Conservation (phyloP, 768 basidiomycete genomes). For the Kwoniella europaea region DNA sequence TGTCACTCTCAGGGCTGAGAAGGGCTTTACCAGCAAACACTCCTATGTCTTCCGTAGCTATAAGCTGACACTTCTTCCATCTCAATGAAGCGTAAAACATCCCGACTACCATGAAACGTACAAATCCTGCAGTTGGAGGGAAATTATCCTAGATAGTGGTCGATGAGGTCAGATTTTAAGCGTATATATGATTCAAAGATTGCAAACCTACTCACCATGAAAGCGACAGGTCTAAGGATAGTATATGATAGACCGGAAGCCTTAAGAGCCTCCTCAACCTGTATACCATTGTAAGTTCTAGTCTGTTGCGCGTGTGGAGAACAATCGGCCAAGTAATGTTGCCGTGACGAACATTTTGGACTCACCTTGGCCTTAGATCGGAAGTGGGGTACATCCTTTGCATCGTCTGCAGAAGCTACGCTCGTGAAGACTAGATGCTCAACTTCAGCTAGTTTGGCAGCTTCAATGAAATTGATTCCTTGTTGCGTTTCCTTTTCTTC, state of each 20-base stretch:
- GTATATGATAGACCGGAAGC: slow-evolving; percentile 59
- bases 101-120: slow-evolving; percentile 34
- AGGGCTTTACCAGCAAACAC: slow-evolving; percentile 45
- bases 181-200: background rate
- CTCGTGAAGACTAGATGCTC: slow-evolving; percentile 58
- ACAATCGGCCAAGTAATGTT: too few species aligned
- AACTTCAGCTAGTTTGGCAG: slow-evolving; percentile 56
- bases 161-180: too few species aligned
- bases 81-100: slow-evolving; percentile 34
- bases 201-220: slow-evolving; percentile 28
- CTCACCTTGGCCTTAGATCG: slow-evolving; percentile 45
- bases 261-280: slow-evolving; percentile 59
- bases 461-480: slow-evolving; percentile 57
- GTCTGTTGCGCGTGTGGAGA: too few species aligned
- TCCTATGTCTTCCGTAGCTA: slow-evolving; percentile 47
- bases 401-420: slow-evolving; percentile 43
- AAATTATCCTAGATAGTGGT: slow-evolving; percentile 39
- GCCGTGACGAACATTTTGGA: slow-evolving; percentile 30
- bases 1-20: slow-evolving; percentile 26
- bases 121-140: slow-evolving; percentile 26
- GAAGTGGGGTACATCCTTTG: slow-evolving; percentile 48
- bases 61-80: slow-evolving; percentile 29
- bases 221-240: slow-evolving; percentile 55
- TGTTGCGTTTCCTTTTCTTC: slow-evolving; percentile 52
- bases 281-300: slow-evolving; percentile 4